Evolutionary conservation across 129 eudicot species (phyloP).

Genomic region (Mikania micrantha): DNA sequence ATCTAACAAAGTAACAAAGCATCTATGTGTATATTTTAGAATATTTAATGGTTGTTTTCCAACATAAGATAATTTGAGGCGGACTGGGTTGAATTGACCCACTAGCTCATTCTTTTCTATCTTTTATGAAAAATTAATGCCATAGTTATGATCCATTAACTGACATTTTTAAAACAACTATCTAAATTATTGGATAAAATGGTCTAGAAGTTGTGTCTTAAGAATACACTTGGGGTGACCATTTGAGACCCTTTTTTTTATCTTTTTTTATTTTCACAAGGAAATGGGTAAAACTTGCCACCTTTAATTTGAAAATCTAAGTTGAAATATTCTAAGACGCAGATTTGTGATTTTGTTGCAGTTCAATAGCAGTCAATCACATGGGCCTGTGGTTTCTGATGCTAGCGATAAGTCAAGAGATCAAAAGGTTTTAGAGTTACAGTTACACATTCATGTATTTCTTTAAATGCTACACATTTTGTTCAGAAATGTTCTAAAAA

Average conservation of each 20-base stretch:
- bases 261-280: neutral
- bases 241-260: neutral
- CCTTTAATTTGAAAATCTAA: neutral
- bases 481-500: neutral
- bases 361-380: slow-evolving; percentile 48
- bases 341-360: slow-evolving; percentile 28
- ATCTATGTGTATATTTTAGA: neutral
- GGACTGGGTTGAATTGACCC: neutral
- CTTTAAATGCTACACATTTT: neutral
- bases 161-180: neutral
- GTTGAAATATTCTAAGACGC: slow-evolving; percentile 6
- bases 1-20: neutral
- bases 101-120: neutral
- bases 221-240: neutral
- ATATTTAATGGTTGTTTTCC: neutral
- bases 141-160: neutral
- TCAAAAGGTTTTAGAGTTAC: slow-evolving; percentile 58
- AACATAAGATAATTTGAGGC: neutral
- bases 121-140: neutral
- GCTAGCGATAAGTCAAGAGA: slow-evolving; percentile 86
- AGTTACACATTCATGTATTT: neutral
- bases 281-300: neutral
- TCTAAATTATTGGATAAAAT: neutral
- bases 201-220: neutral
- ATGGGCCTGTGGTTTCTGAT: slow-evolving; percentile 63